Base-by-base conservation (phyloP, 331 rosid species). In the Dryas integrifolia region DNA sequence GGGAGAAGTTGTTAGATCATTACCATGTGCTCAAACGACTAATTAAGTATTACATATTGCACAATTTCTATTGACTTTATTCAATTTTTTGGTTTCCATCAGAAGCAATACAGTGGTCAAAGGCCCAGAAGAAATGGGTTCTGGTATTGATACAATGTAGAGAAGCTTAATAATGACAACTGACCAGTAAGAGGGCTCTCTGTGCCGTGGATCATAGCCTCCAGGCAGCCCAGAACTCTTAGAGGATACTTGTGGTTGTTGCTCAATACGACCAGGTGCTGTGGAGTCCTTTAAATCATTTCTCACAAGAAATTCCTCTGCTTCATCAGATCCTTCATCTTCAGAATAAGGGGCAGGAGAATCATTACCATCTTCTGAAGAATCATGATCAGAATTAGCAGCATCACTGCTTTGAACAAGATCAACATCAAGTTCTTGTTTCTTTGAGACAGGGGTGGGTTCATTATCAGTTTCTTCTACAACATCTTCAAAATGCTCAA, bases 131-230 rank as follows among this genome's bases (percentile, higher is more conserved):
- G 38, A 35, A 35, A 65, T 46, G 9, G 38, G 51, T 58, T 15
- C 16, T 67, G 51, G 66, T 52, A 16, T 15, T 39, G 30, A 66
- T 39, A 49, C 59, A 30, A 4, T 14, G 8, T 12, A 70, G 53
- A 62, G 65, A 79, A 57, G 58, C 21, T 72, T 50, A 44, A 24
- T 58, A 58, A 75, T 67, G 79, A 56, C 3, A 47, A 75, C 81
- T 72, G 72, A 94, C 98, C 98, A 94, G 77, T 79, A 91, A 51
- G 91, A 81, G 44, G 98, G 98, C 48, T 95, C 98, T 76, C 98
- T 82, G 81, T 76, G 91, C 69, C 92, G 90, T 3, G 92, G 96
- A 80, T 91, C 81, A 69, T 95, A 95, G 65, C 92, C 98, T 82
- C 96, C 96, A 66, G 92, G 98, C 67, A 88, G 82, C 66, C 55